These are phyloP conservation scores for Scopulariopsis brevicaulis DNA, from an alignment of 2,329 filamentous ascomycete genomes.

Conservation along the genomic window DNA sequence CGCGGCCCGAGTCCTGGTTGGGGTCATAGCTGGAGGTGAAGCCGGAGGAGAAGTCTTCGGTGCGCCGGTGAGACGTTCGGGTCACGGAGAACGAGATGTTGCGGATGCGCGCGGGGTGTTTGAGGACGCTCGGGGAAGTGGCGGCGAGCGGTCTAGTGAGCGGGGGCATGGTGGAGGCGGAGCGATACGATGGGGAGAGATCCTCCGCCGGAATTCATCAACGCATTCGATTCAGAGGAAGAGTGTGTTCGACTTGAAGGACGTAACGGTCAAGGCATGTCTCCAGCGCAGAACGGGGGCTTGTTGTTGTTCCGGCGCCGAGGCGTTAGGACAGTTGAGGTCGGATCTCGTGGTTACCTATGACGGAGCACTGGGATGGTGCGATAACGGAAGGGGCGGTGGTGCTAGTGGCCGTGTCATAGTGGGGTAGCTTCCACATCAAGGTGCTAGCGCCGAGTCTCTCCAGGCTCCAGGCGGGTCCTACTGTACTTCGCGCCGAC, in stretches of 20 bases:
- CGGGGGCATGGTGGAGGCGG: constrained; percentile 3
- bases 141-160: constrained; percentile 3
- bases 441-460: background rate
- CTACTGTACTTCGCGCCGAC: background rate
- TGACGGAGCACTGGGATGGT: background rate
- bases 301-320: background rate
- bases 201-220: background rate
- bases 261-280: background rate
- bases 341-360: background rate
- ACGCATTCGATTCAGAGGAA: background rate
- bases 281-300: background rate
- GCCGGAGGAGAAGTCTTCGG: constrained; percentile 36
- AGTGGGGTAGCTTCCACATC: background rate
- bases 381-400: background rate
- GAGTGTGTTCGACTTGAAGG: background rate
- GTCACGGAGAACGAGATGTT: constrained; percentile 12
- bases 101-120: constrained; percentile 9
- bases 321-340: background rate
- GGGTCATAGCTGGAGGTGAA: constrained; percentile 51
- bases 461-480: background rate
- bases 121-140: background rate
- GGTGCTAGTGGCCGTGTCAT: background rate
- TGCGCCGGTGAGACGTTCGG: constrained; percentile 21
- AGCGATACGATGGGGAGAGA: background rate
- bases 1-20: constrained; percentile 35